phyloP scores from a whole-genome alignment of 2,329 filamentous ascomycete genomes.

The Grosmannia serpens region DNA sequence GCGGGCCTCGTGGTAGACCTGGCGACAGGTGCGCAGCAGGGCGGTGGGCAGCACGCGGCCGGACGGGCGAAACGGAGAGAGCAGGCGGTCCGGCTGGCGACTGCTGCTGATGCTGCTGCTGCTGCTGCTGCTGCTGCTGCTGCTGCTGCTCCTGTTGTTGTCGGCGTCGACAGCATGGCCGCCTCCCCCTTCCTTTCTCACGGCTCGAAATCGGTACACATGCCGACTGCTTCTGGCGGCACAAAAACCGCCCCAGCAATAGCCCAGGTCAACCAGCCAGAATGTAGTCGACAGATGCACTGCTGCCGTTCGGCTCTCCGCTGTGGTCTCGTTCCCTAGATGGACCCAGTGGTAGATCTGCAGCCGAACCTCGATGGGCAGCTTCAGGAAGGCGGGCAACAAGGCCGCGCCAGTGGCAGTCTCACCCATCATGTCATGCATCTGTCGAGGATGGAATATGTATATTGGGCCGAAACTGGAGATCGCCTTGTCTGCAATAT shows the following conservation, averaged over 20 bases:
- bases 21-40: slow-evolving; percentile 25
- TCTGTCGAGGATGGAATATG: too few species aligned
- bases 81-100: not conserved
- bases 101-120: not conserved
- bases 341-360: slow-evolving; percentile 33
- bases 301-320: too few species aligned
- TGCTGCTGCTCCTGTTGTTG: too few species aligned
- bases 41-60: slow-evolving; percentile 26
- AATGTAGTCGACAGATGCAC: slow-evolving; percentile 19
- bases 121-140: too few species aligned
- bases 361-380: slow-evolving; percentile 34
- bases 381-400: slow-evolving; percentile 20
- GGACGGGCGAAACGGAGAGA: slow-evolving; percentile 25
- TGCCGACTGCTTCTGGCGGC: not conserved
- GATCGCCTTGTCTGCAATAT: too few species aligned
- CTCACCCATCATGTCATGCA: too few species aligned
- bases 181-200: too few species aligned
- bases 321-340: not conserved
- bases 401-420: too few species aligned
- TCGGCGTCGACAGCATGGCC: too few species aligned
- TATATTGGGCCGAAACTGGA: too few species aligned
- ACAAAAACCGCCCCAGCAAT: not conserved
- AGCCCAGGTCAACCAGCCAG: slow-evolving; percentile 20
- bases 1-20: slow-evolving; percentile 31
- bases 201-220: not conserved